These are phyloP conservation scores for Meira miltonrushii DNA, from an alignment of 1,284 basidiomycete genomes.

Conservation along the genomic window DNA sequence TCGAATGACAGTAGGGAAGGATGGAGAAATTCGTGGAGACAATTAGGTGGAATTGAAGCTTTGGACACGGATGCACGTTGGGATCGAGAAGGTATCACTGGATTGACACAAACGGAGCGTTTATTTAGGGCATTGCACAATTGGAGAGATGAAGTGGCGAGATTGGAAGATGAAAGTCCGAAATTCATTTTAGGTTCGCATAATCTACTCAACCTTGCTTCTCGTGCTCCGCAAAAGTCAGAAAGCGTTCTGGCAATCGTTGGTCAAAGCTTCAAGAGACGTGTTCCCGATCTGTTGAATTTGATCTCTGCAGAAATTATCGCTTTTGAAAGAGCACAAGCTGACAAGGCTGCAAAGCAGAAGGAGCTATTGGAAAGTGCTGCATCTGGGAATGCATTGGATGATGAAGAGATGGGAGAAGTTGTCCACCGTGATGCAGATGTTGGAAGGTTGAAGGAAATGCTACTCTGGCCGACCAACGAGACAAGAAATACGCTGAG, in stretches of 20 bases:
- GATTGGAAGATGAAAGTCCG: constrained; percentile 81
- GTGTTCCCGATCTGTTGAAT: constrained; percentile 29
- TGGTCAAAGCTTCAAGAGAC: constrained; percentile 24
- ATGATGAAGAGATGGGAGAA: constrained; percentile 15
- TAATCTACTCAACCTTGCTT: constrained; percentile 35
- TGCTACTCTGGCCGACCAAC: background rate
- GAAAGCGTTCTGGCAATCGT: constrained; percentile 27
- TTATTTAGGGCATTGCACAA: constrained; percentile 70
- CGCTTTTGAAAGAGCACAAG: constrained; percentile 19
- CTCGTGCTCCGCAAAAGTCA: constrained; percentile 33
- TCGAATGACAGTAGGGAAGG: constrained; percentile 40
- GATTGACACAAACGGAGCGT: constrained; percentile 53
- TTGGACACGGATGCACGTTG: constrained; percentile 24
- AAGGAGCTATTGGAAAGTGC: background rate
- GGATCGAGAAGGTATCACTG: constrained; percentile 16
- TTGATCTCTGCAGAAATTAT: constrained; percentile 26
- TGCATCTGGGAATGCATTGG: background rate
- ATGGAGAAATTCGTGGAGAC: constrained; percentile 42
- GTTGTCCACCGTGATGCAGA: background rate
- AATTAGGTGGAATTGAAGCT: constrained; percentile 54
- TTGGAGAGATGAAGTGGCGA: constrained; percentile 77
- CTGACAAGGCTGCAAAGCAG: background rate
- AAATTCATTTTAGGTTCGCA: constrained; percentile 51
- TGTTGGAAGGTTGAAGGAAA: background rate
- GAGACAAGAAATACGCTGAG: background rate